These are phyloP conservation scores for Mycena vitilis DNA, from an alignment of 768 basidiomycete species.

Conservation along the genomic window DNA sequence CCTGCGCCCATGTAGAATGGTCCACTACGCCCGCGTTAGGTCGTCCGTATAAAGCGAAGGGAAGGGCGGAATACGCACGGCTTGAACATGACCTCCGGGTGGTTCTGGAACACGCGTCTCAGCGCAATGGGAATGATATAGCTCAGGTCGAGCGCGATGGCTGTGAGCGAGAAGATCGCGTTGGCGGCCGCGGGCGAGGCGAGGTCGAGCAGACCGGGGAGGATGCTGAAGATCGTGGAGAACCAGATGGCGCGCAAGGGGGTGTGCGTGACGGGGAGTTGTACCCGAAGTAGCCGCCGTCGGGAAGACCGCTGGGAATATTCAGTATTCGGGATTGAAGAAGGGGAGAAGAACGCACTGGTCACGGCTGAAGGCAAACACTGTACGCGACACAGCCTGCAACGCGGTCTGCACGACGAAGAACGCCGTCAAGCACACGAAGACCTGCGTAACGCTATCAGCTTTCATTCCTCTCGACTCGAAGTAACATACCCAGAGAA, in stretches of 20 bases:
- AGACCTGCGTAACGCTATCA: constrained; percentile 53
- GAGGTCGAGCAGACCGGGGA: constrained; percentile 80
- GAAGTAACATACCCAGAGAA: constrained; percentile 73
- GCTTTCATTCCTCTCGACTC: no score
- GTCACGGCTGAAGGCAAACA: constrained; percentile 89
- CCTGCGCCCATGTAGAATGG: constrained; percentile 89
- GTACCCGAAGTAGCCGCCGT: constrained; percentile 81
- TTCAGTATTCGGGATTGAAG: constrained; percentile 13
- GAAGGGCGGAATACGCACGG: constrained; percentile 48
- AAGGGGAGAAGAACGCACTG: constrained; percentile 51
- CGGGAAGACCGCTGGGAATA: constrained; percentile 66
- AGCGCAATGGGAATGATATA: constrained; percentile 88
- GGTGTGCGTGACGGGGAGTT: constrained; percentile 73
- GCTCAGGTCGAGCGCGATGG: constrained; percentile 80
- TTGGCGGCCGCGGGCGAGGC: constrained; percentile 82
- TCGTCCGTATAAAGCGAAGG: neutral
- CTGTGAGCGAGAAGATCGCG: constrained; percentile 86
- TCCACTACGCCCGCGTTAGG: constrained; percentile 48
- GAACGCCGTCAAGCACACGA: constrained; percentile 89
- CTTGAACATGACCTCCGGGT: constrained; percentile 86
- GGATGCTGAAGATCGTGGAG: constrained; percentile 71
- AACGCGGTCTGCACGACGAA: constrained; percentile 85
- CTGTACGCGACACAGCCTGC: constrained; percentile 84
- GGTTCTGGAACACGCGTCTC: constrained; percentile 73
- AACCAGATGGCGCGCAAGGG: constrained; percentile 85